Evolutionary conservation across 1,284 basidiomycete genomes (phyloP).

Genomic region (Rhodotorula sp.): DNA sequence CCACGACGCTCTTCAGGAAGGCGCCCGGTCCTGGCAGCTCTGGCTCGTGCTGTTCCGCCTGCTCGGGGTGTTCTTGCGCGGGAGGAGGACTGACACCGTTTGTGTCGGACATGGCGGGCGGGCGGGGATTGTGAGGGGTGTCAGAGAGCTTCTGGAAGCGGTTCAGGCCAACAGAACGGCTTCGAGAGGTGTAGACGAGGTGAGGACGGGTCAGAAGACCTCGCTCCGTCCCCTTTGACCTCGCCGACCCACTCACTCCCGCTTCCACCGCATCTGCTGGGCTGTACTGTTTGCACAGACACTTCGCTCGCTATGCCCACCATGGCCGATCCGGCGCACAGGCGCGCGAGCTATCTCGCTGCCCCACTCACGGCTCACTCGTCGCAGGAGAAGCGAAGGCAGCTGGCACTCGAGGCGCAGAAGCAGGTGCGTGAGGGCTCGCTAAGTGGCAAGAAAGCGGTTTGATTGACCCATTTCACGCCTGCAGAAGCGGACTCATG

Average conservation of each 20-base stretch:
- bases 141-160: neutral
- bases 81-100: conserved; percentile 1
- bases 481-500: conserved; percentile 12
- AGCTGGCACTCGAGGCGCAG: conserved; percentile 3
- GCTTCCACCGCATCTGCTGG: neutral
- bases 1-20: conserved; percentile 64
- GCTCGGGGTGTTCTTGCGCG: neutral
- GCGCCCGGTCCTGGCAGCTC: conserved; percentile 35
- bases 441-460: accelerated
- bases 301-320: neutral
- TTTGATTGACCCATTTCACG: neutral
- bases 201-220: neutral
- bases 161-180: neutral
- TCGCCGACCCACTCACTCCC: no score
- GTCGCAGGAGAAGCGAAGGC: neutral
- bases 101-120: conserved; percentile 6
- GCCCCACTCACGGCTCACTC: neutral
- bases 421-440: neutral
- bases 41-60: conserved; percentile 8
- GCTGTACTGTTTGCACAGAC: neutral
- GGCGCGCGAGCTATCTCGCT: conserved; percentile 2
- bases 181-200: conserved; percentile 4
- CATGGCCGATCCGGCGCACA: neutral
- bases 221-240: neutral
- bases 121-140: neutral